Conservation (phyloP, 305 asterid genomes). For the Fraxinus ornus region DNA sequence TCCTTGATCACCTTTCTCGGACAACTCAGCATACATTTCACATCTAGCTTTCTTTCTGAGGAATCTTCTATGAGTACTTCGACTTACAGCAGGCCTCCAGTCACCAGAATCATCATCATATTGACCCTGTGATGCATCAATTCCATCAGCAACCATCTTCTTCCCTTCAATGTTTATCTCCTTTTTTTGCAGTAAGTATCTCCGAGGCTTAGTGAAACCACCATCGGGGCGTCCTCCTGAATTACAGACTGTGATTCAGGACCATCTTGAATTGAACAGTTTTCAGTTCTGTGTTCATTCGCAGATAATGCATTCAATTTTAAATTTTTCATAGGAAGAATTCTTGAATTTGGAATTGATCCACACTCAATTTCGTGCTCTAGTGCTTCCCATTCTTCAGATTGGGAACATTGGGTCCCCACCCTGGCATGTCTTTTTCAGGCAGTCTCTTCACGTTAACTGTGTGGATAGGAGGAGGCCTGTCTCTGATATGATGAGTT, state of each 20-base stretch:
- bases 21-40: slow-evolving; percentile 47
- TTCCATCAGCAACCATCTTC: slow-evolving; percentile 78
- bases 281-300: slow-evolving; percentile 42
- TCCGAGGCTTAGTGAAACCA: slow-evolving; percentile 46
- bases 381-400: slow-evolving; percentile 94
- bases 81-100: slow-evolving; percentile 89
- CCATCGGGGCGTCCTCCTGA: slow-evolving; percentile 38
- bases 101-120: slow-evolving; percentile 61
- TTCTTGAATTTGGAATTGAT: slow-evolving; percentile 54
- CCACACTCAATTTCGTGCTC: slow-evolving; percentile 55
- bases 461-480: slow-evolving; percentile 76
- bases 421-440: slow-evolving; percentile 91
- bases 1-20: slow-evolving; percentile 43
- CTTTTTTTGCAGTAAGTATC: slow-evolving; percentile 50
- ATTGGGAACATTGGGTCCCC: slow-evolving; percentile 97
- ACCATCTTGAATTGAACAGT: slow-evolving; percentile 41
- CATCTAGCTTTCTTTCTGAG: slow-evolving; percentile 87
- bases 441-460: slow-evolving; percentile 89
- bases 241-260: slow-evolving; percentile 36
- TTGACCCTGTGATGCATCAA: slow-evolving; percentile 89
- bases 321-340: slow-evolving; percentile 70
- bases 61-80: slow-evolving; percentile 85
- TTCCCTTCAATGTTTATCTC: slow-evolving; percentile 77
- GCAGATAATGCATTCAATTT: slow-evolving; percentile 39
- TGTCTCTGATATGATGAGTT: slow-evolving; percentile 68